Evolutionary conservation across 2,329 filamentous ascomycete genomes (phyloP).

Genomic region (Aquanectria penicillioides): DNA sequence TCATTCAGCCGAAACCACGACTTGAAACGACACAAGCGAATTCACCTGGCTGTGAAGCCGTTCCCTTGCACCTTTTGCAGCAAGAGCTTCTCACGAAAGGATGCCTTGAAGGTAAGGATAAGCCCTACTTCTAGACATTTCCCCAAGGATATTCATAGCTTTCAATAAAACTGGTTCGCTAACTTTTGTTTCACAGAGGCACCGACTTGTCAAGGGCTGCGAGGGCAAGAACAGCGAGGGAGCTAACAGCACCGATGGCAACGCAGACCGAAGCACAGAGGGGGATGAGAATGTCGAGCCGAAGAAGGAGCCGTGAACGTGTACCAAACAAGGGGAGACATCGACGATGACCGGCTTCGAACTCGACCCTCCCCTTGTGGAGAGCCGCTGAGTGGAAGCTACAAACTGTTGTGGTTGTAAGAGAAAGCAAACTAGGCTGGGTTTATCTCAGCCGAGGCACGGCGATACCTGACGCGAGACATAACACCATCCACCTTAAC

Average conservation of each 20-base stretch:
- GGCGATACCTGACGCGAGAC: conserved; percentile 15
- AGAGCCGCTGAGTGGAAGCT: neutral
- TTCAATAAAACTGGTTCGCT: too few relatives aligned
- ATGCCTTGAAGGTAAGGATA: conserved; percentile 87
- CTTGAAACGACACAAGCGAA: conserved; percentile 93
- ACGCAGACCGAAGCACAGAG: conserved; percentile 37
- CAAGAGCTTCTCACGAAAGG: conserved; percentile 96
- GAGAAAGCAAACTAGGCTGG: too few relatives aligned
- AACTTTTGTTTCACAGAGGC: conserved; percentile 56
- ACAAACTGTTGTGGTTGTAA: neutral
- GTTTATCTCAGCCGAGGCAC: neutral
- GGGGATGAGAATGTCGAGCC: conserved; percentile 35
- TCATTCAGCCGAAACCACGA: conserved; percentile 98
- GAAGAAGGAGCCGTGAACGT: conserved; percentile 36
- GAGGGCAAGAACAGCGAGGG: conserved; percentile 49
- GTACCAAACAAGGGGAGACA: conserved; percentile 10
- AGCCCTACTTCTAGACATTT: neutral
- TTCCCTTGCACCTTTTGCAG: conserved; percentile 92
- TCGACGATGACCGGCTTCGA: conserved; percentile 23
- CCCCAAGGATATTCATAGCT: too few relatives aligned
- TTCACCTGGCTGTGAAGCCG: conserved; percentile 94
- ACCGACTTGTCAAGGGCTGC: conserved; percentile 73
- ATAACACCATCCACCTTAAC: conserved; percentile 19
- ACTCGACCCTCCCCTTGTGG: conserved; percentile 15
- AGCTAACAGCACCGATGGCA: conserved; percentile 33